Evolutionary conservation across 129 eudicot species (phyloP), one percentile per base, ranked within the genome.

Genomic region (Chrysanthemum lavandulifolium): DNA sequence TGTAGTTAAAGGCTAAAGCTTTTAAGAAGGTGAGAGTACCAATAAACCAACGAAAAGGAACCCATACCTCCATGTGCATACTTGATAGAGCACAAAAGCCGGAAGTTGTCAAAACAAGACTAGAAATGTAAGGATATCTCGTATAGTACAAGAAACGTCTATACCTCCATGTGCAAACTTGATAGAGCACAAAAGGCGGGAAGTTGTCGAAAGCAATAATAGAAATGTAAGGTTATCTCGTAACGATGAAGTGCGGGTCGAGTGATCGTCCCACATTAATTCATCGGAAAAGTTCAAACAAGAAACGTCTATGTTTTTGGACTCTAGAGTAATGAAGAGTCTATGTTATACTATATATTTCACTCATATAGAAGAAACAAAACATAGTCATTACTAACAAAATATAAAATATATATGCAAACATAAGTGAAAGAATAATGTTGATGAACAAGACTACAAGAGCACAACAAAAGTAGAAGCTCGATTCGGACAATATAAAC

Each of bases 31-130:
- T 61, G 49, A 76, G 66, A 33, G 75, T 60, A 76, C 69, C 45
- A 61, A 60, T 27, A 69, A 59, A 68, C 33, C 14, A 77, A 52
- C 21, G 31, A 51, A 29, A 76, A 68, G 72, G 21, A 77, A 62
- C 51, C 75, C 76, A 61, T 69, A 51, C 71, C 59, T 77, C 66
- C 71, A 77, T 69, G 59, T 62, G 71, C 71, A 21, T 40, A 43
- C 58, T 61, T 61, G 69, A 19, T 9, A 53, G 58, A 62, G 23
- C 76, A 62, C 43, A 64, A 78, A 63, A 61, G 27, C 68, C 68
- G 47, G 68, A 71, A 53, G 10, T 65, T 45, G 64, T 71, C 27
- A 31, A 43, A 69, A 62, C 33, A 47, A 58, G 43, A 23, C 21
- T 19, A 23, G 31, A 65, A 49, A 60, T 61, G 50, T 31, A 70